Evolutionary conservation across 2,329 filamentous ascomycete species (phyloP).

Genomic region (Ascochyta lentis): DNA sequence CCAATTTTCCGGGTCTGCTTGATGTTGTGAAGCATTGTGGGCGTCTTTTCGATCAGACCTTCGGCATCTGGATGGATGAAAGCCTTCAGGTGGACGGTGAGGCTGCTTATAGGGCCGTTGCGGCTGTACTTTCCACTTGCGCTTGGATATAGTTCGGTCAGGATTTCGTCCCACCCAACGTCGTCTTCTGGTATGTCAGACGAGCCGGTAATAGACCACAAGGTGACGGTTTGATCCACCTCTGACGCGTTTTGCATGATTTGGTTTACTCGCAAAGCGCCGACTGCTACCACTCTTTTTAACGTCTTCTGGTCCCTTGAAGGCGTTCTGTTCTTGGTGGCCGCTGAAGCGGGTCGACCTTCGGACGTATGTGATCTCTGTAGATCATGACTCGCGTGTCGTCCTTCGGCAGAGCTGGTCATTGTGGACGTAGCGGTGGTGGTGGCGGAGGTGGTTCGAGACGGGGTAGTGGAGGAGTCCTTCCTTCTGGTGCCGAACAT

Average conservation of each 20-base stretch:
- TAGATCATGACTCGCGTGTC: constrained; percentile 34
- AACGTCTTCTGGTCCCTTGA: constrained; percentile 59
- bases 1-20: constrained; percentile 86
- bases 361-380: constrained; percentile 33
- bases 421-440: constrained; percentile 8
- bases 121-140: constrained; percentile 76
- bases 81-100: constrained; percentile 79
- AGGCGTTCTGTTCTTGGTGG: constrained; percentile 35
- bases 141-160: constrained; percentile 70
- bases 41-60: constrained; percentile 80
- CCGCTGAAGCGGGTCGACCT: constrained; percentile 36
- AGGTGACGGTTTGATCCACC: constrained; percentile 74
- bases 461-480: constrained; percentile 35
- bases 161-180: constrained; percentile 75
- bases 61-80: constrained; percentile 83
- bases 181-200: constrained; percentile 54
- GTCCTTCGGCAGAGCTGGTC: constrained; percentile 26
- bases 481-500: constrained; percentile 73
- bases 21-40: constrained; percentile 83
- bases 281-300: constrained; percentile 76
- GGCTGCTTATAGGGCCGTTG: constrained; percentile 73
- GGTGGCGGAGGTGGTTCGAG: background rate
- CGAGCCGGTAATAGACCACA: constrained; percentile 70
- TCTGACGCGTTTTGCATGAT: constrained; percentile 76
- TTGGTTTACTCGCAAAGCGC: constrained; percentile 76